Evolutionary conservation across 2,329 filamentous ascomycete species (phyloP), one percentile per base, ranked within the genome.

Genomic region (Leptodontidium sp.): DNA sequence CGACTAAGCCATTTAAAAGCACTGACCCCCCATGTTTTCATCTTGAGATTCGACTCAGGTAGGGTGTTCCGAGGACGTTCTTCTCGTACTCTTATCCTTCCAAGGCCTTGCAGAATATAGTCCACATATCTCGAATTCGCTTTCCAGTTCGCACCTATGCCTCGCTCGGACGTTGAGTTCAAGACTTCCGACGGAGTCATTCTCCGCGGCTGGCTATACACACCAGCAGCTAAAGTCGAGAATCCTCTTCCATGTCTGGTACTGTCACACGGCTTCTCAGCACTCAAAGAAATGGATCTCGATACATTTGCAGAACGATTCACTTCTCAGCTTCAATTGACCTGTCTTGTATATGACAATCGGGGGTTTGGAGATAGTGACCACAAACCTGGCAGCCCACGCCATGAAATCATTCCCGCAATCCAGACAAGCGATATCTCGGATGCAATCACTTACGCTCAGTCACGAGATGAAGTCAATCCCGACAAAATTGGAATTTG

Each of bases 361-460:
- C 78, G 79, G 29, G 72, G 73, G 57, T 79, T 77, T 65, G 79
- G 79, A 7, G 71, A 64, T 21, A 78, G 77, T 63, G 79, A 81
- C 43, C 67, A 57, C 9, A 61, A 61, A 38, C 67, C 68, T 26
- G 77, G 77, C 17, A 62, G 75, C 61, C 79, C 78, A 8, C 74
- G 77, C 12, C 70, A 74, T 5, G 78, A 80, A 68, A 78, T 82
- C 35, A 71, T 77, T 29, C 75, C 78, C 0, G 35, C 64, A 4
- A 26, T 75, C 49, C 79, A 82, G 68, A 70, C 72, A 29, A 76
- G 72, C 58, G 80, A 82, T 70, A 75, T 77, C 50, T 76, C 73
- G 7, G 79, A 81, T 70, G 80, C 80, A 6, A 80, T 82, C 53
- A 81, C 79, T 15, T 82, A 78, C 71, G 77, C 77, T 6, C 77